Evolutionary conservation across 2,329 filamentous ascomycete genomes (phyloP).

Genomic region (Pyricularia grisea): DNA sequence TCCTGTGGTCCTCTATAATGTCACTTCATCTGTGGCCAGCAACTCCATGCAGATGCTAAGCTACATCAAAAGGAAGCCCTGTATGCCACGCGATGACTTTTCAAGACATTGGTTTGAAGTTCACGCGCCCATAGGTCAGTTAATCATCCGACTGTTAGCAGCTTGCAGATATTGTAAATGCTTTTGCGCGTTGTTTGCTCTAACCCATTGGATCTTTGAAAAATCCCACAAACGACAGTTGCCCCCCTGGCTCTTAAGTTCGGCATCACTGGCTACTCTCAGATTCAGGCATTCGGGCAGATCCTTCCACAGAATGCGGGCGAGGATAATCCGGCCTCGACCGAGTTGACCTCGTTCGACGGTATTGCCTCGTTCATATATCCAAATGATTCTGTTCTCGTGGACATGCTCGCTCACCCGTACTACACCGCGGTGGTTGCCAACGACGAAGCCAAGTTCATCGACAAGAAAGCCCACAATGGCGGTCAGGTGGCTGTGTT

Average conservation of each 20-base stretch:
- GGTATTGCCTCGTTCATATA: no score
- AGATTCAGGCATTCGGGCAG: slow-evolving; percentile 1
- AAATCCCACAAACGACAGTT: background rate
- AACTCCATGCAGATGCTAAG: background rate
- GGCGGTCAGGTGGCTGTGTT: background rate
- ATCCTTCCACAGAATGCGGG: background rate
- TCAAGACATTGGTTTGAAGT: background rate
- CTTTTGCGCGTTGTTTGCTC: no score
- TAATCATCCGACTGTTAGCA: background rate
- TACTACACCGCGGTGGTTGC: no score
- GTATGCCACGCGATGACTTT: background rate
- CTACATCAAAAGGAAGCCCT: background rate
- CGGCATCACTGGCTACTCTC: background rate
- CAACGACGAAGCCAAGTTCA: no score
- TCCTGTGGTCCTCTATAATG: no score
- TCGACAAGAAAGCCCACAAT: no score
- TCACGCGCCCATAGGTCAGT: background rate
- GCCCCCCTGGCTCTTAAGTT: slow-evolving; percentile 1
- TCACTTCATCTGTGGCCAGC: no score
- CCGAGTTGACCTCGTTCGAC: background rate
- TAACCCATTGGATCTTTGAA: background rate
- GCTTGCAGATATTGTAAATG: background rate
- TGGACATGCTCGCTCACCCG: no score
- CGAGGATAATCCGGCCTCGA: background rate
- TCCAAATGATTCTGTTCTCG: no score